Base-by-base conservation (phyloP, 2,329 filamentous ascomycete genomes). In the Colletotrichum horii region DNA sequence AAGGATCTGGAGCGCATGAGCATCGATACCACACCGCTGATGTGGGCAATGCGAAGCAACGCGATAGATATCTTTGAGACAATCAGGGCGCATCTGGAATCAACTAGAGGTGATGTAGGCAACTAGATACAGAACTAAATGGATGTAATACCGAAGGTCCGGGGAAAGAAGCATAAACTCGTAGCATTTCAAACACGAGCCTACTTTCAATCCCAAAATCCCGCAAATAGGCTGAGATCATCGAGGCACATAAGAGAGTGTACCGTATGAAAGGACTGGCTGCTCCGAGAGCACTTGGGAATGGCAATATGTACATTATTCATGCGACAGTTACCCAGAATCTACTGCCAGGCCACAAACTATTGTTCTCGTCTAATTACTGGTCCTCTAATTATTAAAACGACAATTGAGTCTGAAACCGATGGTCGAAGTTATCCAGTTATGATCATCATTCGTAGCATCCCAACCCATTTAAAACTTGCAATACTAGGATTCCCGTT, bases 21-120 rank as follows among this genome's bases (percentile, higher is more conserved):
- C 61, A 32, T 11, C 14, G 32, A 71, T 58, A 71, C 61, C 19
- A 71, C 48, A 48, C 61, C 69, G 32, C 69, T 71, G 16, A 66
- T 71, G 43, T 66, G 69, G 61, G 69, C 61, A 43, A 71, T 66
- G 48, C 61, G 61, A 66, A 66, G 61, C 32, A 66, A 66, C 43
- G 61, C 61, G 32, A 34, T 66, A 19, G 69, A 58, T 48, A 38
- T 71, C 48, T 71, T 71, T 66, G 69, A 66, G 32, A 19, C 48
- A 4, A 34, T 66, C 48, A 71, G 61, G 43, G 32, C 69, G 61
- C 69, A 71, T 43, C 32, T 71, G 69, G 69, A 71, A 24, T 58
- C 43, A 56, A 24, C 22, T 11, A 56, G 22, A 34, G 38, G 19
- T 36, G 68, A 56, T 65, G 22, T 30, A 71, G 60, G 68, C 43